A percentile compares a stretch with the other conserved stretches of the same genome.
These are phyloP conservation scores for Rhododendron kiyosumense DNA, from an alignment of 148 eudicot genomes.

Conservation along the genomic window DNA sequence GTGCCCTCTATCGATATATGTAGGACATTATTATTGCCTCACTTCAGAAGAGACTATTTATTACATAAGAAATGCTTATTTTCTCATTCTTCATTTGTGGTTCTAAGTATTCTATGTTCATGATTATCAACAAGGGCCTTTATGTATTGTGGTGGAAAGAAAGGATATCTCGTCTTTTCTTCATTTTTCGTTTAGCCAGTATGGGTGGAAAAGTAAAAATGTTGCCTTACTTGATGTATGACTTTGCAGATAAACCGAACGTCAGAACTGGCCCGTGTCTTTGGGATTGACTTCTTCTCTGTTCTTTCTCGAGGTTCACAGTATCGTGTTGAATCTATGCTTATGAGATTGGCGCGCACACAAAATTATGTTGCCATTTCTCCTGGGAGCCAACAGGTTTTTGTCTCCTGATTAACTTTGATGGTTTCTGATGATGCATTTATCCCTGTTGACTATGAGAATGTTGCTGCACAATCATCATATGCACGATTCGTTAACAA, in stretches of 20 bases:
- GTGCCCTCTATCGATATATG: neutral
- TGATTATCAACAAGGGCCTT: neutral
- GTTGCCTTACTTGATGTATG: constrained; percentile 13
- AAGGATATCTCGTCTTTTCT: neutral
- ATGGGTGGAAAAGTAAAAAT: neutral
- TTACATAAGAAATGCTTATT: neutral
- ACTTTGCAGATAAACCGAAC: constrained; percentile 72
- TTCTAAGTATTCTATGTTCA: neutral
- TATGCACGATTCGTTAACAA: neutral
- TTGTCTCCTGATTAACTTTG: neutral
- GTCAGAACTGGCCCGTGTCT: constrained; percentile 95
- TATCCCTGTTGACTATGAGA: neutral
- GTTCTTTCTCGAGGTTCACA: constrained; percentile 98
- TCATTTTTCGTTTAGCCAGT: neutral
- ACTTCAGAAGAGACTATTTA: neutral
- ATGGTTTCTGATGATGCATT: neutral
- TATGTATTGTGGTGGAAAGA: neutral
- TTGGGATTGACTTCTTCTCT: constrained; percentile 95
- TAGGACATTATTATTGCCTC: neutral
- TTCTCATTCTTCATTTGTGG: neutral
- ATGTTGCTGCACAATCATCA: neutral
- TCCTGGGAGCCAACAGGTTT: constrained; percentile 78
- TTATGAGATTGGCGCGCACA: constrained; percentile 76
- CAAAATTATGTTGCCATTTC: constrained; percentile 92
- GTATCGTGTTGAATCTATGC: constrained; percentile 98